These are phyloP conservation scores for Verticillium albo-atrum DNA, from an alignment of 2,329 filamentous ascomycete genomes.

Conservation along the genomic window DNA sequence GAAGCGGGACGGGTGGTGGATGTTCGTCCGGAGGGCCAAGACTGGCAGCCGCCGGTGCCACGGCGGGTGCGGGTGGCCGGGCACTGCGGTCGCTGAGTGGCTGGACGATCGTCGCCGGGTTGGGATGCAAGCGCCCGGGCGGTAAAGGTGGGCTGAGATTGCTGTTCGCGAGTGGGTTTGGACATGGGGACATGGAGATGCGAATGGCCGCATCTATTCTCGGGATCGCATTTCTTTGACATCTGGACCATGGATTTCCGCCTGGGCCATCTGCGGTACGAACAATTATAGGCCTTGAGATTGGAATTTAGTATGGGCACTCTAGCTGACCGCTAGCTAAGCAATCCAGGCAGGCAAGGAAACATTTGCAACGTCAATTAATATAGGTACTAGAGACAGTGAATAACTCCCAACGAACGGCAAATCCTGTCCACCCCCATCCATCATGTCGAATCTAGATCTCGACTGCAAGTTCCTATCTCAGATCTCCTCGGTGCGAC, in stretches of 20 bases:
- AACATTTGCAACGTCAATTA: too few species aligned
- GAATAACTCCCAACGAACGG: too few species aligned
- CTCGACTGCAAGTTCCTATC: not conserved
- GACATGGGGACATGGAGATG: not conserved
- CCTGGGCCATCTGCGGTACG: too few species aligned
- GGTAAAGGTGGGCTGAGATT: not conserved
- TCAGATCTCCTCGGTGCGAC: not conserved
- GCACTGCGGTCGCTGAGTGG: not conserved
- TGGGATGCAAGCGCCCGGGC: constrained; percentile 13
- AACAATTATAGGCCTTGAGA: too few species aligned
- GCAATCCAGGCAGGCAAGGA: too few species aligned
- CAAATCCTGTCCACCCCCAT: too few species aligned
- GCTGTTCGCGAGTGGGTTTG: not conserved
- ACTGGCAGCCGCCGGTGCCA: not conserved
- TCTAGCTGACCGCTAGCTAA: too few species aligned
- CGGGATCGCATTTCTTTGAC: not conserved
- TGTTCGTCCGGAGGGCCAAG: not conserved
- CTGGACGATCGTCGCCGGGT: constrained; percentile 7
- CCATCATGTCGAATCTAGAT: too few species aligned
- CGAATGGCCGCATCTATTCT: not conserved
- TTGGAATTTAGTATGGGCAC: too few species aligned
- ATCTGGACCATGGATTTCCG: too few species aligned
- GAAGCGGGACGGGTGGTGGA: not conserved
- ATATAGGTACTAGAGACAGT: too few species aligned
- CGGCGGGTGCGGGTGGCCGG: not conserved